phyloP scores from a whole-genome alignment of 2,329 filamentous ascomycete species.

The Verticillium dahliae region DNA sequence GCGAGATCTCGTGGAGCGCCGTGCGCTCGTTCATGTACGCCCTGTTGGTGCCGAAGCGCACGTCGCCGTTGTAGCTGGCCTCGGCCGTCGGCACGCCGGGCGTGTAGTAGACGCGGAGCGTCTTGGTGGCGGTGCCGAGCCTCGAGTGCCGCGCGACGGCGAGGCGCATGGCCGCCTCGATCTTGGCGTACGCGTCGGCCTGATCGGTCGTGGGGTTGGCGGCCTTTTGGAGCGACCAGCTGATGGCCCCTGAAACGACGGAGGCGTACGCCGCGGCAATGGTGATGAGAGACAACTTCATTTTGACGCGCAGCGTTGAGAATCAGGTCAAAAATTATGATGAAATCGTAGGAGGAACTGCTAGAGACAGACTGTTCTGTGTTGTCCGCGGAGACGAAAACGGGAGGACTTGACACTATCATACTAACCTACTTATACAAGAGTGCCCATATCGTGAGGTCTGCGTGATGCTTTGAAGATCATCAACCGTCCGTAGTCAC shows the following conservation, averaged over 20 bases:
- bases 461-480: not conserved
- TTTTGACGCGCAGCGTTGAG: not conserved
- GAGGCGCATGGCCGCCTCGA: conserved; percentile 31
- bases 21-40: conserved; percentile 42
- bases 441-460: not conserved
- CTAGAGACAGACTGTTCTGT: not conserved
- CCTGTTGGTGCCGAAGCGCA: conserved; percentile 38
- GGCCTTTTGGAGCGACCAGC: conserved; percentile 28
- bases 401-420: not conserved
- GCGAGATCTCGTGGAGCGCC: conserved; percentile 40
- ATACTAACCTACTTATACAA: not conserved
- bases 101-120: conserved; percentile 30
- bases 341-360: not conserved
- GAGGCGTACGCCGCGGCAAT: conserved; percentile 20
- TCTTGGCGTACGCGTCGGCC: conserved; percentile 33
- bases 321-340: not conserved
- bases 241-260: conserved; percentile 27
- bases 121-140: conserved; percentile 27
- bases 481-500: not conserved
- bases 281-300: conserved; percentile 19
- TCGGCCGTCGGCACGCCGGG: conserved; percentile 39
- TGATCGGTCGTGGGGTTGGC: conserved; percentile 34
- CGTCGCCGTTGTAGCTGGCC: conserved; percentile 35
- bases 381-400: not conserved
- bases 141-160: conserved; percentile 33